Conservation (phyloP, 768 basidiomycete genomes). For the Galerina marginata region DNA sequence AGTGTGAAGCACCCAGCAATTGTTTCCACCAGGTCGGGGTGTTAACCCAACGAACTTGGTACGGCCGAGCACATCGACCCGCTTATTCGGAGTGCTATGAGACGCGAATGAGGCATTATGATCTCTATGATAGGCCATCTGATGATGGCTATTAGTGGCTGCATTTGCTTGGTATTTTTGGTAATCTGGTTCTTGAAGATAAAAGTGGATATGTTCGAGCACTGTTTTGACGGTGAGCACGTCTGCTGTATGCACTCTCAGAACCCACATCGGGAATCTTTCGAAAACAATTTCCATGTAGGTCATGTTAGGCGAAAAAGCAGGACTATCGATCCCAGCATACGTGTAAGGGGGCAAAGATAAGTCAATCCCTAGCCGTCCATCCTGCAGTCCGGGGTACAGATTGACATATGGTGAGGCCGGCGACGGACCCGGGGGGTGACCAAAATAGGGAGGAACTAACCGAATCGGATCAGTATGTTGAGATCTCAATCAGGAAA, state of each 20-base stretch:
- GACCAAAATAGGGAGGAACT: constrained; percentile 9
- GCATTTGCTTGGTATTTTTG: background rate
- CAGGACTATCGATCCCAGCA: background rate
- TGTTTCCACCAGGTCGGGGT: background rate
- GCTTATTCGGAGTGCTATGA: background rate
- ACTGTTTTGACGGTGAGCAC: background rate
- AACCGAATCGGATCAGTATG: constrained; percentile 2
- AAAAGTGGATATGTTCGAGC: constrained; percentile 3
- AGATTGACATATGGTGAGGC: background rate
- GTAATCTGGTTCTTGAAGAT: constrained; percentile 5
- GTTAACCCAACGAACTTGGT: constrained; percentile 5
- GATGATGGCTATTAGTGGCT: background rate
- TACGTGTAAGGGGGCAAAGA: constrained; percentile 1
- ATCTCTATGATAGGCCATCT: constrained; percentile 1
- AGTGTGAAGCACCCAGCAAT: too few relatives aligned
- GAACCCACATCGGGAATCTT: constrained; percentile 5
- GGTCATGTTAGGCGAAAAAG: constrained; percentile 8
- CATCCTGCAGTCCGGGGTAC: constrained; percentile 5
- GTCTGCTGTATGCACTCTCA: constrained; percentile 1
- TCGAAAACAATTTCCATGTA: constrained; percentile 11
- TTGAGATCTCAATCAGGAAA: constrained; percentile 12
- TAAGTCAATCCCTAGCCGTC: constrained; percentile 6
- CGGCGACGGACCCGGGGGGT: background rate
- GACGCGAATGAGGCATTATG: background rate
- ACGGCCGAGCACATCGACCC: constrained; percentile 1